Conservation (phyloP, 768 basidiomycete genomes). For the Leccinum arenicola region DNA sequence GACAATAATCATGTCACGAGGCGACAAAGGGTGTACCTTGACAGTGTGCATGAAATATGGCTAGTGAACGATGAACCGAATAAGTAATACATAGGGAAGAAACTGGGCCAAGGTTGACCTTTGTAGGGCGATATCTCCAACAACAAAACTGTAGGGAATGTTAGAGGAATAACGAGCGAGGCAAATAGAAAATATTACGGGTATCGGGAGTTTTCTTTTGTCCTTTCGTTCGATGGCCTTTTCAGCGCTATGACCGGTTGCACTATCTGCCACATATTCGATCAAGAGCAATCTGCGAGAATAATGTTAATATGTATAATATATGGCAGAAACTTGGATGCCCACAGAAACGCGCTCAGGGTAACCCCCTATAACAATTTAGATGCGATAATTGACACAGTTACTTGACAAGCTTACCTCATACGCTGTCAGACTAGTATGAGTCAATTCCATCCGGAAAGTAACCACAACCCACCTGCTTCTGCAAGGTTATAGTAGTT, state of each 20-base stretch:
- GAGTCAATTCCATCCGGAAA: conserved; percentile 26
- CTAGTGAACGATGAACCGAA: conserved; percentile 29
- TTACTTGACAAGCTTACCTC: conserved; percentile 44
- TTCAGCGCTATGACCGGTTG: conserved; percentile 56
- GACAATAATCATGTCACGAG: background rate
- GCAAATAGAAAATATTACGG: conserved; percentile 39
- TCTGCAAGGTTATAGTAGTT: conserved; percentile 58
- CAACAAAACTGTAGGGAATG: conserved; percentile 60
- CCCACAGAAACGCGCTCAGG: conserved; percentile 82
- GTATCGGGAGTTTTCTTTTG: conserved; percentile 68
- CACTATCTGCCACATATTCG: conserved; percentile 78
- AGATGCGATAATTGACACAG: conserved; percentile 14
- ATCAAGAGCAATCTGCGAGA: conserved; percentile 66
- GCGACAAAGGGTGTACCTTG: conserved; percentile 49
- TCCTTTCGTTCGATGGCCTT: conserved; percentile 77
- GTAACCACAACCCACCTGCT: conserved; percentile 37
- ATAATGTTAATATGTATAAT: background rate
- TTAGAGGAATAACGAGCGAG: background rate
- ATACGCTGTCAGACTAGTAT: conserved; percentile 45
- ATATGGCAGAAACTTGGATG: conserved; percentile 5
- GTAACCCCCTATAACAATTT: conserved; percentile 60
- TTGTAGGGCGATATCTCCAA: conserved; percentile 80
- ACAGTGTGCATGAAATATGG: conserved; percentile 88
- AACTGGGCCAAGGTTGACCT: conserved; percentile 37
- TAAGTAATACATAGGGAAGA: conserved; percentile 7